Conservation (phyloP, 805 yeast species). For the Teunomyces cretensis region DNA sequence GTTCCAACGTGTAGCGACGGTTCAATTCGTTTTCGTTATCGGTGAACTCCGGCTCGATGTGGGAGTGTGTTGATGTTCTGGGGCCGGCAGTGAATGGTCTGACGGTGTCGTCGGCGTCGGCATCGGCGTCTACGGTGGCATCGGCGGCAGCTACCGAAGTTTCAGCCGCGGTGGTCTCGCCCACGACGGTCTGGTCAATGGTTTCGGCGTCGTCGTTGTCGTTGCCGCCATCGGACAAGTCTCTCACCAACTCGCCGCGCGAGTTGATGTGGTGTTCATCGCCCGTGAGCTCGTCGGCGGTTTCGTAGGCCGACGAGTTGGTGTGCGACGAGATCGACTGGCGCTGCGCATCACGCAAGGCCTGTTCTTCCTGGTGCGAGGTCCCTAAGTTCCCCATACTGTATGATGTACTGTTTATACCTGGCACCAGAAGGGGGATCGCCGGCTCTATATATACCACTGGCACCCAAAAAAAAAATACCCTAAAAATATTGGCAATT, state of each 20-base stretch:
- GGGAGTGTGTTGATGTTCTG: background rate
- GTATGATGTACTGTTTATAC: too few species aligned
- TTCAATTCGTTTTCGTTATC: slow-evolving; percentile 15
- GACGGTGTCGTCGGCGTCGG: slow-evolving; percentile 2
- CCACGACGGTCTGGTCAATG: background rate
- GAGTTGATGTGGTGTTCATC: slow-evolving; percentile 1
- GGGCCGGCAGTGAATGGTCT: background rate
- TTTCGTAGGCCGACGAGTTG: slow-evolving; percentile 32
- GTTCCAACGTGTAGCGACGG: slow-evolving; percentile 17
- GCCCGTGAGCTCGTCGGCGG: slow-evolving; percentile 26
- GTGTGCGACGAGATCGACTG: slow-evolving; percentile 19
- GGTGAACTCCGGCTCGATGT: background rate
- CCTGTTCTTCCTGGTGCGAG: slow-evolving; percentile 27
- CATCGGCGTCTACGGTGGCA: background rate
- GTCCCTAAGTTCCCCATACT: slow-evolving; percentile 39
- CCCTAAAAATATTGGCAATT: background rate
- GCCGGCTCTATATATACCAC: background rate
- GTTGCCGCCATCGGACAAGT: slow-evolving; percentile 3
- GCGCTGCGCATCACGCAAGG: slow-evolving; percentile 19
- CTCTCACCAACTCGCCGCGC: background rate
- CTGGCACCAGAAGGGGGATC: too few species aligned
- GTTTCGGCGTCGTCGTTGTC: slow-evolving; percentile 1
- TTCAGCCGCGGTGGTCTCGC: too few species aligned
- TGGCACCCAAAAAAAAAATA: too few species aligned
- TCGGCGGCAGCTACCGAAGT: too few species aligned